Conservation (phyloP, 176 grass and related monocot species). For the Tillandsia fasciculata region DNA sequence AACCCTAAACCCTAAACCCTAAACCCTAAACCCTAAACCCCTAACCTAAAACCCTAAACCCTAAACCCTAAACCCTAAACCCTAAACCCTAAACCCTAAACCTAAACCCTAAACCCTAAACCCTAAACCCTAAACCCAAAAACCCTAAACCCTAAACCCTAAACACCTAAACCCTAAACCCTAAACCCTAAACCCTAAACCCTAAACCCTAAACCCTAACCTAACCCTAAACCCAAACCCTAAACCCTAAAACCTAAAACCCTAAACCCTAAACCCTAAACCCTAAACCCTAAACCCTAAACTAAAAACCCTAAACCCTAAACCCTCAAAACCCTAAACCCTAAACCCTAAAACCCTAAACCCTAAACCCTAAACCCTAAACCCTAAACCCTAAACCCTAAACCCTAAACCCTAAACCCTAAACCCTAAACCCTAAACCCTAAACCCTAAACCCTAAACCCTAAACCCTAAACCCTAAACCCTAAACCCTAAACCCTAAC, state of each 20-base stretch:
- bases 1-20: slow-evolving; percentile 3
- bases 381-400: slow-evolving; percentile 3
- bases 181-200: background rate
- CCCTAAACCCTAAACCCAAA: background rate
- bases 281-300: background rate
- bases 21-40: slow-evolving; percentile 3
- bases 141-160: background rate
- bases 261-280: background rate
- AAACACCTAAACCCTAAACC: background rate
- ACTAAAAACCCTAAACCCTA: background rate
- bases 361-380: slow-evolving; percentile 1
- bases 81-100: background rate
- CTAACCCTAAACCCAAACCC: background rate
- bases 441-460: slow-evolving; percentile 4
- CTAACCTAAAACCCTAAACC: slow-evolving; percentile 1
- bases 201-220: background rate
- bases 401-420: slow-evolving; percentile 3
- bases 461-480: background rate
- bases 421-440: slow-evolving; percentile 3
- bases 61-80: background rate
- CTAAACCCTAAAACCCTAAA: slow-evolving; percentile 4
- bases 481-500: background rate
- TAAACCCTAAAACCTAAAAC: background rate
- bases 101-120: background rate
- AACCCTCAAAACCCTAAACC: too few relatives aligned